Percentiles rank a stretch among this genome's conserved stretches.
phyloP scores from a whole-genome alignment of 306 rosid species.

The Delonix regia region DNA sequence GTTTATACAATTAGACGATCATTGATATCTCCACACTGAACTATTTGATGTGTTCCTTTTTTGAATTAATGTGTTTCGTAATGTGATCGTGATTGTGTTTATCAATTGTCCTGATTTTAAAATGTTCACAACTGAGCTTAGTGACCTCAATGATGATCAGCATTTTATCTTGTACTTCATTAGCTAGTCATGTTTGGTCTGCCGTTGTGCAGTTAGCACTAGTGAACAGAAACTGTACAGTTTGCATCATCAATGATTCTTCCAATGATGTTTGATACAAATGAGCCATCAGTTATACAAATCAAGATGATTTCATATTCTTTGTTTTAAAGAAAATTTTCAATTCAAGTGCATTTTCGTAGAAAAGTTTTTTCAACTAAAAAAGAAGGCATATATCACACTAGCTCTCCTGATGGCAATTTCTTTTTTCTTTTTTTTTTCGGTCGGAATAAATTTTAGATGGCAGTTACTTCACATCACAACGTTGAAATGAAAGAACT shows the following conservation, averaged over 20 bases:
- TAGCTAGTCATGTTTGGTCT: not conserved
- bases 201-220: not conserved
- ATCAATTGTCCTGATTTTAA: too few species aligned
- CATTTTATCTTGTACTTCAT: conserved; percentile 59
- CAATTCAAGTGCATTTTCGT: too few species aligned
- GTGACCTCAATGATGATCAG: conserved; percentile 44
- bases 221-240: not conserved
- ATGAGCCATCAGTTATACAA: conserved; percentile 1
- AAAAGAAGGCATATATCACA: not conserved
- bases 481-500: not conserved
- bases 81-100: not conserved
- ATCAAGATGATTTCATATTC: not conserved
- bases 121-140: not conserved
- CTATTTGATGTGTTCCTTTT: not conserved
- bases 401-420: not conserved
- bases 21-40: conserved; percentile 1
- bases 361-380: too few species aligned
- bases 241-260: not conserved
- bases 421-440: too few species aligned
- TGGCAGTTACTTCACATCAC: not conserved
- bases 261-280: not conserved
- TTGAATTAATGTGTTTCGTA: not conserved
- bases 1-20: conserved; percentile 6
- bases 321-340: not conserved
- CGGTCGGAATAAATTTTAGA: not conserved